phyloP scores from a whole-genome alignment of 1,139 yeast species.

The Candida sp. region DNA sequence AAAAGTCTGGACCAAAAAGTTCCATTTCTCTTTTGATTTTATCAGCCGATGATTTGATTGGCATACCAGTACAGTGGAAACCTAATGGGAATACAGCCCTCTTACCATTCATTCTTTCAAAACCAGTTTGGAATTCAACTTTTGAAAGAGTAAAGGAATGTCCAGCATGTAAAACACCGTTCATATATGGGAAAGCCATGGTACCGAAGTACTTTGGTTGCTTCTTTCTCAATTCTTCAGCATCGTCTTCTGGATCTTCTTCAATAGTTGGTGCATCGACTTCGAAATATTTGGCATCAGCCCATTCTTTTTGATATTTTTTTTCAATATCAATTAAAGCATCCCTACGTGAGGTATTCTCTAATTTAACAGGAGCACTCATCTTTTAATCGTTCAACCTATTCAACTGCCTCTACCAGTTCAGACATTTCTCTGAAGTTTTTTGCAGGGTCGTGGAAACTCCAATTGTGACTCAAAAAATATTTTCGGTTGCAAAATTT shows the following conservation, averaged over 20 bases:
- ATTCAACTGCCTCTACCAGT: background rate
- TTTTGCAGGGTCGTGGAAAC: background rate
- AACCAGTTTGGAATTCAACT: slow-evolving; percentile 91
- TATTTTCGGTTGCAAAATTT: background rate
- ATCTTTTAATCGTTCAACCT: slow-evolving; percentile 13
- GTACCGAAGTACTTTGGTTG: slow-evolving; percentile 88
- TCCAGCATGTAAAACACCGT: slow-evolving; percentile 98
- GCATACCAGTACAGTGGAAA: slow-evolving; percentile 99
- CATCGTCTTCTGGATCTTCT: slow-evolving; percentile 56
- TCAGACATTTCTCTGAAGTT: background rate
- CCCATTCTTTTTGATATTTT: slow-evolving; percentile 86
- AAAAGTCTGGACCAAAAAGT: slow-evolving; percentile 80
- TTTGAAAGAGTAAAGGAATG: slow-evolving; percentile 95
- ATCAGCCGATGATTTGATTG: slow-evolving; percentile 96
- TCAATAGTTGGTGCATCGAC: slow-evolving; percentile 79
- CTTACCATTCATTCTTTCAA: slow-evolving; percentile 92
- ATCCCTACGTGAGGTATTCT: slow-evolving; percentile 87
- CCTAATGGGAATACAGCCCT: slow-evolving; percentile 95
- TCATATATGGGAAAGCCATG: slow-evolving; percentile 99
- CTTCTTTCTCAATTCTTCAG: slow-evolving; percentile 71
- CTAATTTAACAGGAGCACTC: slow-evolving; percentile 45
- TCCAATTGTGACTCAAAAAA: background rate
- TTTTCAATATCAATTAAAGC: slow-evolving; percentile 85
- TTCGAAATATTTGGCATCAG: slow-evolving; percentile 79
- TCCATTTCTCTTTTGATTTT: slow-evolving; percentile 92